Conservation (phyloP, 1,139 yeast genomes). For the Insectozyma bohioensis region DNA sequence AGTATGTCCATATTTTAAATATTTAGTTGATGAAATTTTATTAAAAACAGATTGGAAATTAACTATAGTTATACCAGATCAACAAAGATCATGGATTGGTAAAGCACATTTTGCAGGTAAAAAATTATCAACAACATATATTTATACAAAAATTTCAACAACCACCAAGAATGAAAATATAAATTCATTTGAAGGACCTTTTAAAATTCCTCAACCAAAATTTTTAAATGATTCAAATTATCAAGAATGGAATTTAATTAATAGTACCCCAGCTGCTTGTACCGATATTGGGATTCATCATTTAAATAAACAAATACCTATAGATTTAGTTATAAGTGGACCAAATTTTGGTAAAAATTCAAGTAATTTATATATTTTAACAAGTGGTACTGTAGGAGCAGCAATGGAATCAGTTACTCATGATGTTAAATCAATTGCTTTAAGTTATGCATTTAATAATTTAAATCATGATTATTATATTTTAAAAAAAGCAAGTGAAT, state of each 20-base stretch:
- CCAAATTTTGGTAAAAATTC: slow-evolving; percentile 96
- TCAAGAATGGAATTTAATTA: slow-evolving; percentile 83
- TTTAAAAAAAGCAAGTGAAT: slow-evolving; percentile 64
- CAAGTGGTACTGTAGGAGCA: slow-evolving; percentile 97
- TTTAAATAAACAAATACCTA: slow-evolving; percentile 53
- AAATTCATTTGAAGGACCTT: slow-evolving; percentile 72
- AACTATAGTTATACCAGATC: slow-evolving; percentile 79
- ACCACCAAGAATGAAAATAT: slow-evolving; percentile 19
- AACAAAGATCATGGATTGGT: slow-evolving; percentile 91
- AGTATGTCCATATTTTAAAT: slow-evolving; percentile 85
- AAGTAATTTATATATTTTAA: slow-evolving; percentile 81
- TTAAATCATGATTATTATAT: slow-evolving; percentile 53
- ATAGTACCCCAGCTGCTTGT: slow-evolving; percentile 96
- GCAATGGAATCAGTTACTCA: slow-evolving; percentile 92
- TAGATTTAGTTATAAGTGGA: slow-evolving; percentile 88
- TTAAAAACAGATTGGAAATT: slow-evolving; percentile 77
- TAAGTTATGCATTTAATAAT: slow-evolving; percentile 75
- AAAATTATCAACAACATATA: slow-evolving; percentile 64
- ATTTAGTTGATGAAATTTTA: slow-evolving; percentile 69
- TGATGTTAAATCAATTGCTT: slow-evolving; percentile 72
- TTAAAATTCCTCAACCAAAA: slow-evolving; percentile 41
- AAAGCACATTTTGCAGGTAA: slow-evolving; percentile 95
- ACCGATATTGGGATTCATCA: slow-evolving; percentile 88
- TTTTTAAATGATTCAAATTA: slow-evolving; percentile 30
- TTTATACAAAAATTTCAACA: slow-evolving; percentile 52